These are phyloP conservation scores for Taphrina wiesneri DNA, from an alignment of 1,139 yeast genomes.

Conservation along the genomic window DNA sequence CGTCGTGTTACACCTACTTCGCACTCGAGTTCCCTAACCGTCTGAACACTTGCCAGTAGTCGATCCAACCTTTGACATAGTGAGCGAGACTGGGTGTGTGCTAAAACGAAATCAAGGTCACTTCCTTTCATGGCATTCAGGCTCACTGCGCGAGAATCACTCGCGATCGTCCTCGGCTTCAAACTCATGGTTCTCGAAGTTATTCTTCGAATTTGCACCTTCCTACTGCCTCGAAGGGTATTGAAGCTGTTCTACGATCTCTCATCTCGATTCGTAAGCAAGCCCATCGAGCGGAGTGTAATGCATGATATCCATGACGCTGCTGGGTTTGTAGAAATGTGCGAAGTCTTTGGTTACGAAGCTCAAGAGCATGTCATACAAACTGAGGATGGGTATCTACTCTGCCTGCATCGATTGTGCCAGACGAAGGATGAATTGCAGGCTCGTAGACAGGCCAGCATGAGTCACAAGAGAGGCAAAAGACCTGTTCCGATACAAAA, in stretches of 20 bases:
- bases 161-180: slow-evolving; percentile 38
- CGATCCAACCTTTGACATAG: no score
- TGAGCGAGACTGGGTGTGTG: no score
- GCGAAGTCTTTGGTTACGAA: slow-evolving; percentile 60
- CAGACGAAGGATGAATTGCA: slow-evolving; percentile 48
- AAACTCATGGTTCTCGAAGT: slow-evolving; percentile 38
- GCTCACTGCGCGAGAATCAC: slow-evolving; percentile 24
- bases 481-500: slow-evolving; percentile 47
- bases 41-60: no score
- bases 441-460: slow-evolving; percentile 7
- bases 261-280: slow-evolving; percentile 33
- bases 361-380: slow-evolving; percentile 72
- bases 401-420: slow-evolving; percentile 57
- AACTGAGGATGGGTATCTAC: slow-evolving; percentile 57
- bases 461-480: slow-evolving; percentile 5
- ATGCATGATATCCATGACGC: slow-evolving; percentile 49
- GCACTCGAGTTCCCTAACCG: no score
- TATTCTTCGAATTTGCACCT: slow-evolving; percentile 36
- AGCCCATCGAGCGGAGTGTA: slow-evolving; percentile 38
- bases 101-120: no score
- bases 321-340: slow-evolving; percentile 59
- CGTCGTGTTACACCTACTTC: no score
- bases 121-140: slow-evolving; percentile 3
- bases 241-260: slow-evolving; percentile 36
- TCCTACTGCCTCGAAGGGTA: slow-evolving; percentile 34